Evolutionary conservation across 1,284 basidiomycete species (phyloP), one percentile per base, ranked within the genome.

Genomic region (Ustilago xerochloae): DNA sequence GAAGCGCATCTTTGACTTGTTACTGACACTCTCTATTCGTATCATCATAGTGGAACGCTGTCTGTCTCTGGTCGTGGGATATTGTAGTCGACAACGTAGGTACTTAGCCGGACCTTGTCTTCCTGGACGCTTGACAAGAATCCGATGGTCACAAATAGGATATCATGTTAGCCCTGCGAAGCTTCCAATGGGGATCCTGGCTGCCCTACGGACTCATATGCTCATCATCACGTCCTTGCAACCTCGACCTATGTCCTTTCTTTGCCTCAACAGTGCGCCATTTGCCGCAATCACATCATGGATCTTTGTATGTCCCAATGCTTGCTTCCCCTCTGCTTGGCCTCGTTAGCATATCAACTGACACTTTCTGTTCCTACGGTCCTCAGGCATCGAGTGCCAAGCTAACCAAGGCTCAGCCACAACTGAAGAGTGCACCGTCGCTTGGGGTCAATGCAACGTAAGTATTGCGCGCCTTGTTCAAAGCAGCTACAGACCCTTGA

Each of bases 381-480:
- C n/a, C 12, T 18, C 81, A 97, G 95, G 96, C 87, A 99, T 99
- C 85, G 97, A 99, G 85, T 99, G 97, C 85, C 97, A 99, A 85
- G 97, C 97, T 36, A 99, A 99, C 86, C 97, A 98, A 85, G 93
- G 95, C 9, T 96, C 93, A 22, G 92, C 94, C 13, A 94, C 93
- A 12, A 94, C 91, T 78, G 96, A 98, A 82, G 96, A 98, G 82
- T 99, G 97, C 84, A 98, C 96, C 63, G 96, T 97, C 5, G 97
- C 97, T 1, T 99, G 96, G 96, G 96, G 96, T 66, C 95, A 96
- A 64, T 99, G 96, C 86, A 99, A 99, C 85, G 96, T 97, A 81
- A 69, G 91, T 86, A 15, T 2, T 22, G 26, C 18, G 22, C 38
- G 24, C 28, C 30, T 41, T 28, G 12, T 36, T 24, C 16, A 12